phyloP scores from a whole-genome alignment of 768 basidiomycete genomes.

The Termitomyces sp. region DNA sequence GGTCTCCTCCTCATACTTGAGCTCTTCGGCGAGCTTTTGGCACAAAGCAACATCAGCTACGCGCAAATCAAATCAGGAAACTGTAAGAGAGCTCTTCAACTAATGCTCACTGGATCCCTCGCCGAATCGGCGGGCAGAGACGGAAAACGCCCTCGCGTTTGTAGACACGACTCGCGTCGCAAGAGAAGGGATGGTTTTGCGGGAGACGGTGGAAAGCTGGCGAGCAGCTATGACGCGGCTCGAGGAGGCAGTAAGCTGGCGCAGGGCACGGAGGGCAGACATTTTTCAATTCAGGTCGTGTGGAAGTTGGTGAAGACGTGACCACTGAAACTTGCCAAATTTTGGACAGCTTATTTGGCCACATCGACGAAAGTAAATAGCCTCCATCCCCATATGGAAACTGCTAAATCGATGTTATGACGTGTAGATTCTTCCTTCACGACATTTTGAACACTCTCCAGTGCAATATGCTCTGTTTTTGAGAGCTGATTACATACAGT shows the following conservation, averaged over 20 bases:
- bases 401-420: too few relatives aligned
- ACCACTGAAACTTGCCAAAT: conserved; percentile 7
- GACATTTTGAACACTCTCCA: too few relatives aligned
- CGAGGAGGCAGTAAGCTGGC: conserved; percentile 45
- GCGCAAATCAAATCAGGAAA: background rate
- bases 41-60: conserved; percentile 71
- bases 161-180: conserved; percentile 17
- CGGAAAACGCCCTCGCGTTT: conserved; percentile 37
- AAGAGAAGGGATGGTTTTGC: conserved; percentile 23
- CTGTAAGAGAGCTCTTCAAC: background rate
- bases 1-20: conserved; percentile 78
- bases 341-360: conserved; percentile 11
- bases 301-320: background rate
- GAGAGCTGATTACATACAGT: background rate
- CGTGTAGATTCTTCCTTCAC: too few relatives aligned
- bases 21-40: conserved; percentile 74
- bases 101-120: conserved; percentile 30
- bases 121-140: conserved; percentile 34
- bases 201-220: conserved; percentile 22
- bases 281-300: conserved; percentile 25
- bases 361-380: conserved; percentile 4
- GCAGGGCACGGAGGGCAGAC: conserved; percentile 60
- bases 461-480: too few relatives aligned
- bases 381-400: background rate
- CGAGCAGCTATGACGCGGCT: conserved; percentile 29